A percentile compares a stretch with the other conserved stretches of the same genome.
phyloP scores from a whole-genome alignment of 202 grass and related monocot genomes.

The Hordeum pubiflorum region DNA sequence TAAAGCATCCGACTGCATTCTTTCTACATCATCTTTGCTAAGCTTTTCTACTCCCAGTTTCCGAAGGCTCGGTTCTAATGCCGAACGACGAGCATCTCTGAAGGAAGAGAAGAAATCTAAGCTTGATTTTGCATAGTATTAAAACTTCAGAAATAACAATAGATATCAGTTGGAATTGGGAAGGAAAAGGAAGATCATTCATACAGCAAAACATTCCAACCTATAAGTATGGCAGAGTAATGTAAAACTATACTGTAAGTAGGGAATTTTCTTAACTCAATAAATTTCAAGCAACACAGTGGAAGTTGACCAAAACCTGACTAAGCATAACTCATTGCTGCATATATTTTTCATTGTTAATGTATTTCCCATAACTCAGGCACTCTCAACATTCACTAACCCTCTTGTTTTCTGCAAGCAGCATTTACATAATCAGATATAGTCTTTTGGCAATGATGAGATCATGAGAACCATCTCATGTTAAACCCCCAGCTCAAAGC shows the following conservation, averaged over 20 bases:
- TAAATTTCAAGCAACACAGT: background rate
- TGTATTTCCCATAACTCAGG: conserved; percentile 11
- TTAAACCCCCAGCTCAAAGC: background rate
- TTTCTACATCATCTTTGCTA: conserved; percentile 71
- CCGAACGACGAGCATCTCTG: conserved; percentile 50
- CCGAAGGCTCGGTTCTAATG: conserved; percentile 45
- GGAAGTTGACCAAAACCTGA: conserved; percentile 24
- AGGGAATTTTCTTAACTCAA: conserved; percentile 7
- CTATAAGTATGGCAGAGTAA: background rate
- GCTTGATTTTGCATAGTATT: conserved; percentile 2
- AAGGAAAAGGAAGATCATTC: conserved; percentile 14
- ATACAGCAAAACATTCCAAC: background rate
- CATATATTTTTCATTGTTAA: conserved; percentile 18
- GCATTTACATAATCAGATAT: conserved; percentile 23
- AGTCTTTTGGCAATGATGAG: conserved; percentile 21
- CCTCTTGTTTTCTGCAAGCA: conserved; percentile 24
- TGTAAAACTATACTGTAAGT: background rate
- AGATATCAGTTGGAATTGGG: background rate
- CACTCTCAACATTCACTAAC: conserved; percentile 19
- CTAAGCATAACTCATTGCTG: conserved; percentile 16
- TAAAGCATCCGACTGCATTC: conserved; percentile 51
- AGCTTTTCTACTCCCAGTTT: conserved; percentile 61
- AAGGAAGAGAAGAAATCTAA: background rate
- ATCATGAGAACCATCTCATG: background rate
- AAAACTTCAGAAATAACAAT: background rate